A percentile compares a stretch with the other conserved stretches of the same genome.
phyloP scores from a whole-genome alignment of 306 rosid species.

The Ceratonia siliqua region DNA sequence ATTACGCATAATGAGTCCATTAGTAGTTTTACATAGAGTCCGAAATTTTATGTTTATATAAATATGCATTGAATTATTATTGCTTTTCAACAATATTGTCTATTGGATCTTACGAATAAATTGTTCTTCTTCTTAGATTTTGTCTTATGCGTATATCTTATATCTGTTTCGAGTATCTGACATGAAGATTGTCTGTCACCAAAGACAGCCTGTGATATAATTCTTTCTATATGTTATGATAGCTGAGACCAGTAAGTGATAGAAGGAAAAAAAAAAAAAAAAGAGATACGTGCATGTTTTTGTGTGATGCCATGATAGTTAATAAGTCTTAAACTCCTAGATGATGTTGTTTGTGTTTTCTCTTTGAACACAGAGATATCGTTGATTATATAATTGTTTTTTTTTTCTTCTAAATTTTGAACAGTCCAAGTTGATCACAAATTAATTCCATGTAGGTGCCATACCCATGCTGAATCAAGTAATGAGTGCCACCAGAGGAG shows the following conservation, averaged over 20 bases:
- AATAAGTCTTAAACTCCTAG: background rate
- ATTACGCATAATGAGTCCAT: too few relatives aligned
- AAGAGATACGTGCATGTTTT: background rate
- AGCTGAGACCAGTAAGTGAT: background rate
- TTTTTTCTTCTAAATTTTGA: background rate
- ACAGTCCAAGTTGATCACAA: background rate
- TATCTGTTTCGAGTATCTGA: background rate
- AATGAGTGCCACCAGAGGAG: constrained; percentile 96
- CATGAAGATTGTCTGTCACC: background rate
- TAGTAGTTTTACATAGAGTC: background rate
- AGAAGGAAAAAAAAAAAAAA: background rate
- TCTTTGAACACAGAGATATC: background rate
- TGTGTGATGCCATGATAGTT: background rate
- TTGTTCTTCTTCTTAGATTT: background rate
- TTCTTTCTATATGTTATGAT: background rate
- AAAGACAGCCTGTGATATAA: background rate
- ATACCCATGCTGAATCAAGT: constrained; percentile 84
- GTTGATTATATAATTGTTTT: background rate
- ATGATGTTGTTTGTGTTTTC: background rate
- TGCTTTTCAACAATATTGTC: background rate
- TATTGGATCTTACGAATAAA: background rate
- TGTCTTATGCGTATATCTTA: background rate
- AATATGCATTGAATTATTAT: background rate
- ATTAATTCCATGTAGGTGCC: constrained; percentile 58
- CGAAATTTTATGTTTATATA: background rate